Conservation (phyloP, 163 green algal species). For the Chloromonas sp. region DNA sequence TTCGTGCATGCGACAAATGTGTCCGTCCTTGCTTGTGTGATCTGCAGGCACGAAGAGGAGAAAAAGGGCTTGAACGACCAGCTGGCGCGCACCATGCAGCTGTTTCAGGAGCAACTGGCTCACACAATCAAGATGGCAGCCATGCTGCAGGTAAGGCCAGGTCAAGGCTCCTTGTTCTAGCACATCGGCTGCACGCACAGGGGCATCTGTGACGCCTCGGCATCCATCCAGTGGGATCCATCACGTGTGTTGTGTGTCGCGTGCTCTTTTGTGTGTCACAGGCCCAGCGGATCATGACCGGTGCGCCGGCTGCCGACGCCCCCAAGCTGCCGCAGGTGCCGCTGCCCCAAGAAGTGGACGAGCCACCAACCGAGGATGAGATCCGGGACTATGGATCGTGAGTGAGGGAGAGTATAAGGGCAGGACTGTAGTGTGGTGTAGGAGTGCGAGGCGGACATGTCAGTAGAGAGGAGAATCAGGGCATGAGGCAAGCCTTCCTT, state of each 20-base stretch:
- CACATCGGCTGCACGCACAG: no score
- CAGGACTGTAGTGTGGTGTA: no score
- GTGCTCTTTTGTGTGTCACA: background rate
- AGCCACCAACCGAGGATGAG: slow-evolving; percentile 33
- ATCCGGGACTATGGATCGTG: slow-evolving; percentile 40
- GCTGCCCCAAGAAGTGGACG: slow-evolving; percentile 20
- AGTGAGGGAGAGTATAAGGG: background rate
- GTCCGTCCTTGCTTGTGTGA: no score
- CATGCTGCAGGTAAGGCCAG: slow-evolving; percentile 26
- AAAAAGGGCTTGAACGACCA: slow-evolving; percentile 22
- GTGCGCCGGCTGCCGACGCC: background rate
- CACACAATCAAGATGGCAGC: slow-evolving; percentile 41
- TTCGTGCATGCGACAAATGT: no score
- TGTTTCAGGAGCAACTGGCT: slow-evolving; percentile 38
- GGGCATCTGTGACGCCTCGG: no score
- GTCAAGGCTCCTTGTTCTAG: no score
- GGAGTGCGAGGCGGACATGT: no score
- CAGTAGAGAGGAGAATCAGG: no score
- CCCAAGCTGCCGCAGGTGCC: slow-evolving; percentile 6
- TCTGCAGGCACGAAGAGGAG: slow-evolving; percentile 22
- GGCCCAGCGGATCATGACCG: slow-evolving; percentile 38
- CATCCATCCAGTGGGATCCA: no score
- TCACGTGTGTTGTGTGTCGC: no score
- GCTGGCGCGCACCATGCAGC: slow-evolving; percentile 33
- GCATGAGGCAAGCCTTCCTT: no score